Evolutionary conservation across 1,284 basidiomycete genomes (phyloP), one percentile per base, ranked within the genome.

Genomic region (Ceratobasidium theobromae): DNA sequence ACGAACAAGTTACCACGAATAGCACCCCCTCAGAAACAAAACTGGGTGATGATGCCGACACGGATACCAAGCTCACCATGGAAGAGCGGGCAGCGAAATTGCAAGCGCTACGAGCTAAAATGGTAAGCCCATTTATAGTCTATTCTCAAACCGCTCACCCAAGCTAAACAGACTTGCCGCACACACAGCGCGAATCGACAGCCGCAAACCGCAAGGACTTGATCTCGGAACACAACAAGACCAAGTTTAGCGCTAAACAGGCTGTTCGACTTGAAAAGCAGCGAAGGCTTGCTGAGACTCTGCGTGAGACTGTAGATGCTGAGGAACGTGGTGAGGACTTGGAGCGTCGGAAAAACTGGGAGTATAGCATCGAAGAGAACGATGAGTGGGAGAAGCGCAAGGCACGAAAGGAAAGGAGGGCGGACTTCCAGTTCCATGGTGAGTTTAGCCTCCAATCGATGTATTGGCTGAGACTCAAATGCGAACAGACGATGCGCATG

Each of bases 281-380:
- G 75, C 86, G 88, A 60, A 91, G 89, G 74, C 82, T 98, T 30
- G 95, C 94, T 0, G 94, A 96, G 75, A 86, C 82, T n/a, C 76
- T 98, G 69, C 85, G 94, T 8, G 79, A 86, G 70, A 94, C 95
- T 77, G 86, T 90, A 1, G 92, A 96, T 70, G 92, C 94, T 0
- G 88, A 89, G 73, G 94, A 94, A 69, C 80, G 82, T 0, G 96
- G 95, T 12, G 92, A 81, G 71, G 83, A 86, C 48, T 71, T 82
- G 18, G 82, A 85, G 72, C 80, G 94, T 66, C 83, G 85, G 73
- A 93, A 93, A 81, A 93, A 93, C 73, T 96, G 93, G 93, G 87
- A 92, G 72, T 98, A 91, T 79, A 91, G 88, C 23, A 89, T 97
- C 65, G 95, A 97, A 78, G 93, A 97, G 77, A 95, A 94, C 72